phyloP scores from a whole-genome alignment of 1,284 basidiomycete species.

The Ustilago loliicola region DNA sequence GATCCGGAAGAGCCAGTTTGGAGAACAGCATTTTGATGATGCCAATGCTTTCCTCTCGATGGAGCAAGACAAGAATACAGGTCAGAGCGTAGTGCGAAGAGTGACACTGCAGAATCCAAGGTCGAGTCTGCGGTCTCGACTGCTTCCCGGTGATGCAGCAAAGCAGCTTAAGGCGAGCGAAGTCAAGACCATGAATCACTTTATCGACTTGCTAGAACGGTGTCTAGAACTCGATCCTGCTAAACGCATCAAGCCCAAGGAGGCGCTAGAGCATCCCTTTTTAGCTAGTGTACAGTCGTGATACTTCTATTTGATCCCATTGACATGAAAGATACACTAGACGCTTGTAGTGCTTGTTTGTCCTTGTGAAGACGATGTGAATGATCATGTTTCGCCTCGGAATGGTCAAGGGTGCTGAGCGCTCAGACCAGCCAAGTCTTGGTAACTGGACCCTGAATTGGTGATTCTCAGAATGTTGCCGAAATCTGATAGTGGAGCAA shows the following conservation, averaged over 20 bases:
- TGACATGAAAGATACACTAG: too few relatives aligned
- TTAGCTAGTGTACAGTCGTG: constrained; percentile 60
- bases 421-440: background rate
- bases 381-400: background rate
- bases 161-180: constrained; percentile 88
- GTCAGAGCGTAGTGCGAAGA: constrained; percentile 80
- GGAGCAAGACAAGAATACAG: constrained; percentile 63
- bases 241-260: constrained; percentile 85
- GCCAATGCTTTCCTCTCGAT: constrained; percentile 73
- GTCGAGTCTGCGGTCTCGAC: constrained; percentile 82
- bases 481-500: background rate
- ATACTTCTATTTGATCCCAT: background rate
- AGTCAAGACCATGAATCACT: constrained; percentile 82
- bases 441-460: background rate
- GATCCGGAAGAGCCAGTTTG: constrained; percentile 94
- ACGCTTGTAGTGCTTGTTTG: background rate
- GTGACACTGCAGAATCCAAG: constrained; percentile 86
- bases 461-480: background rate
- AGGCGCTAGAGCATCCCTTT: constrained; percentile 89
- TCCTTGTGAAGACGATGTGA: background rate
- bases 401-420: background rate
- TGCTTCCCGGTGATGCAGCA: constrained; percentile 82
- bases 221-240: constrained; percentile 91
- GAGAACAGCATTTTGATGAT: constrained; percentile 92
- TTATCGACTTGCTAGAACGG: constrained; percentile 92